These are phyloP conservation scores for Theobroma grandiflorum DNA, from an alignment of 441 rosid species.

Conservation along the genomic window DNA sequence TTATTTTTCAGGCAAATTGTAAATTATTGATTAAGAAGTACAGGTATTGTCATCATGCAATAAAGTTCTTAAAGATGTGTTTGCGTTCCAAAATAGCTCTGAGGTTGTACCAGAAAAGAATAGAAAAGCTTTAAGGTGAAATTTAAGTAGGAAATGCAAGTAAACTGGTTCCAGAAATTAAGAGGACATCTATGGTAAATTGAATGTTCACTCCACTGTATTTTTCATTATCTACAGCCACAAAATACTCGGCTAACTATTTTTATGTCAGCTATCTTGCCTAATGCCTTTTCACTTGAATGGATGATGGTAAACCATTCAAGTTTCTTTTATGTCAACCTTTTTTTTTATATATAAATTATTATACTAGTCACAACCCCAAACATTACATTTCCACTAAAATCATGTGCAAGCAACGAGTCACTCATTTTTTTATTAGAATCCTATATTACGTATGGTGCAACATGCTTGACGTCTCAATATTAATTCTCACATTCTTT, in stretches of 20 bases:
- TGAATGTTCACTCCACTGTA: not conserved
- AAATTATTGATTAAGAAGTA: not conserved
- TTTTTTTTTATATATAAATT: no score
- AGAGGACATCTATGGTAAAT: not conserved
- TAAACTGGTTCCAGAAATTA: not conserved
- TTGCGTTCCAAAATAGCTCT: not conserved
- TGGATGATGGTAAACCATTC: not conserved
- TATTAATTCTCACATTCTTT: no score
- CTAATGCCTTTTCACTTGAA: not conserved
- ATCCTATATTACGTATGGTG: no score
- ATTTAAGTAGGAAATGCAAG: not conserved
- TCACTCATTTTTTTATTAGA: no score
- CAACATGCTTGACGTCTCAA: no score
- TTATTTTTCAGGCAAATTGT: not conserved
- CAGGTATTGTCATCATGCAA: not conserved
- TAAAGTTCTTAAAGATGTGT: not conserved
- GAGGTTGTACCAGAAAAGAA: not conserved
- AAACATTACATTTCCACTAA: no score
- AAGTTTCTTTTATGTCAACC: not conserved
- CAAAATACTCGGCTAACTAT: not conserved
- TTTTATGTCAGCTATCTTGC: not conserved
- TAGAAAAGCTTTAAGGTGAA: not conserved
- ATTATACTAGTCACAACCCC: no score
- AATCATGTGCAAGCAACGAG: no score
- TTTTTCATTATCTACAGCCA: not conserved